These are phyloP conservation scores for Sphagnurus paluster DNA, from an alignment of 1,284 basidiomycete genomes.

Conservation along the genomic window DNA sequence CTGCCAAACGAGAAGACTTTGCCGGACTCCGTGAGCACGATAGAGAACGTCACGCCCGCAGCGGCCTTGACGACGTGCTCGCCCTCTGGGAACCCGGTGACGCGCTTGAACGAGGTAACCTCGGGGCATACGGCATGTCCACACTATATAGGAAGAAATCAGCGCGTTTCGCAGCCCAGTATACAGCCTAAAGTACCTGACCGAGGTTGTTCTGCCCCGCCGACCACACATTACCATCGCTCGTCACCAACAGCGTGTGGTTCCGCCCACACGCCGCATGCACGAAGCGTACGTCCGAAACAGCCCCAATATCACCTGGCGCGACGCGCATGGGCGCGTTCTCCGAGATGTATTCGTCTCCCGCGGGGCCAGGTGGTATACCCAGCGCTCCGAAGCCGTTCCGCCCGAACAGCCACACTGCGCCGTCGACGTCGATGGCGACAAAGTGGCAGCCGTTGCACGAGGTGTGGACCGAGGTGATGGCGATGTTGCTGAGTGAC, in stretches of 20 bases:
- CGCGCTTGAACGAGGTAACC: slow-evolving; percentile 61
- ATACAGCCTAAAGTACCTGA: slow-evolving; percentile 54
- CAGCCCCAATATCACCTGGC: slow-evolving; percentile 61
- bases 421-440: slow-evolving; percentile 72
- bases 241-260: slow-evolving; percentile 84
- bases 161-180: neutral
- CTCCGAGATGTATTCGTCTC: slow-evolving; percentile 65
- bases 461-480: slow-evolving; percentile 69
- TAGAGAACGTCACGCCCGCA: slow-evolving; percentile 82
- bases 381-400: slow-evolving; percentile 67
- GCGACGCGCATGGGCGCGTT: slow-evolving; percentile 67
- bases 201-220: slow-evolving; percentile 84
- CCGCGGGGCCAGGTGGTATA: slow-evolving; percentile 30
- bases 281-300: slow-evolving; percentile 67
- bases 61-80: slow-evolving; percentile 73
- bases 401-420: slow-evolving; percentile 86
- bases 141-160: slow-evolving; percentile 47
- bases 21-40: slow-evolving; percentile 79
- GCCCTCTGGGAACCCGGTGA: slow-evolving; percentile 57
- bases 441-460: slow-evolving; percentile 77
- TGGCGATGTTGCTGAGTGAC: slow-evolving; percentile 80
- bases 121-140: slow-evolving; percentile 69
- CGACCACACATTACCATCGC: slow-evolving; percentile 80
- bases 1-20: slow-evolving; percentile 90
- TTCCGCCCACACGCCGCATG: slow-evolving; percentile 80